Conservation (phyloP, 2,329 filamentous ascomycete species). For the Botrytis byssoidea region DNA sequence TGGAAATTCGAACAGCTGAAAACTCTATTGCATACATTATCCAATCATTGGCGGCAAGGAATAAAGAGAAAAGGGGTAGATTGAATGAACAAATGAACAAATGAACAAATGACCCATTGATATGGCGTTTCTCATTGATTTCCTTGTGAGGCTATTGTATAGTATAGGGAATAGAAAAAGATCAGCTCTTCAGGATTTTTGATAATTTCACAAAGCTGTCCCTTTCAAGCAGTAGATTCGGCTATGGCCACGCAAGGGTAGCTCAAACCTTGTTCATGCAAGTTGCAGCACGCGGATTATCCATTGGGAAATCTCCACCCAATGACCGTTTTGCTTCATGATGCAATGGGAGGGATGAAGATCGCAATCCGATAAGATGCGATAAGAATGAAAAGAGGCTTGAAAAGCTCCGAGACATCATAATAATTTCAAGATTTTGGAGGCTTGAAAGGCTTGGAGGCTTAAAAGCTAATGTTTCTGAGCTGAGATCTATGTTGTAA, state of each 20-base stretch:
- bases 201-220: not conserved
- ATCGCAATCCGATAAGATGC: slow-evolving; percentile 14
- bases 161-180: not conserved
- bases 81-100: not conserved
- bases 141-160: not conserved
- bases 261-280: not conserved
- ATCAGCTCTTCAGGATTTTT: not conserved
- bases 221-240: not conserved
- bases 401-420: not conserved
- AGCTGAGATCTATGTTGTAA: not conserved
- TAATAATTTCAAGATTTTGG: not conserved
- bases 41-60: not conserved
- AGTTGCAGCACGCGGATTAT: not conserved
- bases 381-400: slow-evolving; percentile 9
- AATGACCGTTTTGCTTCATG: slow-evolving; percentile 9
- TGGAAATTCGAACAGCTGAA: not conserved
- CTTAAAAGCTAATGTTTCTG: not conserved
- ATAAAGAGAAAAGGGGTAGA: not conserved
- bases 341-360: slow-evolving; percentile 18
- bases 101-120: not conserved
- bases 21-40: not conserved
- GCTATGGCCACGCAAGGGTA: not conserved
- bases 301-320: not conserved
- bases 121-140: not conserved
- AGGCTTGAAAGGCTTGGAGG: not conserved